Conservation (phyloP, 345 rosid genomes). For the Sonneratia alba region DNA sequence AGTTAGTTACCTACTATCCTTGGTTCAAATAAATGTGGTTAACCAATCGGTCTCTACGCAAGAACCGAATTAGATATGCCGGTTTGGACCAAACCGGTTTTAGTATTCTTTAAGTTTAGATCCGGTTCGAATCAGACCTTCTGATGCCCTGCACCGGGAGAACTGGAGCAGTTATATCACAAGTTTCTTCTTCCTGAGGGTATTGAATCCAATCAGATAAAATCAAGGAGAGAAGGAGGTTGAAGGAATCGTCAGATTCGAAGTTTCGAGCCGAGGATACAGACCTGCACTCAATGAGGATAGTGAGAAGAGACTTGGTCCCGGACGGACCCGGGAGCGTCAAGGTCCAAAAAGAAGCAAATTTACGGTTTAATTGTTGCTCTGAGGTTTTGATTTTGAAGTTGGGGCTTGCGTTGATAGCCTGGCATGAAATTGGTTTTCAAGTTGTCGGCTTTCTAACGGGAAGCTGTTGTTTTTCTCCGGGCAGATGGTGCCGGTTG, state of each 20-base stretch:
- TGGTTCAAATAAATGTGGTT: no score
- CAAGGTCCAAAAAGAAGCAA: slow-evolving; percentile 32
- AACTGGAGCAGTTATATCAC: no score
- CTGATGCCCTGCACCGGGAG: no score
- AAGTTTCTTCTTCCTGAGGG: no score
- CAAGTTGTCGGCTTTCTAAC: background rate
- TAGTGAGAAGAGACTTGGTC: slow-evolving; percentile 39
- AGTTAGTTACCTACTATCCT: background rate
- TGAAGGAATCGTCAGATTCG: background rate
- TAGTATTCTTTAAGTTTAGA: no score
- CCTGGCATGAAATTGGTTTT: background rate
- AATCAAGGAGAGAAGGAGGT: background rate
- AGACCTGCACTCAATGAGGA: slow-evolving; percentile 32
- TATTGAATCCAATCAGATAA: no score
- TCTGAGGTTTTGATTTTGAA: background rate
- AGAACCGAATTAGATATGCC: no score
- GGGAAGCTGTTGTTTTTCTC: background rate
- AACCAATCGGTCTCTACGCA: no score
- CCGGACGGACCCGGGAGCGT: slow-evolving; percentile 74
- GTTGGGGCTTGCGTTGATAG: background rate
- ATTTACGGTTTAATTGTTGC: background rate
- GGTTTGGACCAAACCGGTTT: no score
- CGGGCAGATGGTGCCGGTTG: slow-evolving; percentile 61
- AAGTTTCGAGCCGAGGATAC: background rate
- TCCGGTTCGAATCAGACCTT: no score